A percentile compares a stretch with the other conserved stretches of the same genome.
Conservation (phyloP, 139 green algal genomes). For the Zygnema circumcarinatum region DNA sequence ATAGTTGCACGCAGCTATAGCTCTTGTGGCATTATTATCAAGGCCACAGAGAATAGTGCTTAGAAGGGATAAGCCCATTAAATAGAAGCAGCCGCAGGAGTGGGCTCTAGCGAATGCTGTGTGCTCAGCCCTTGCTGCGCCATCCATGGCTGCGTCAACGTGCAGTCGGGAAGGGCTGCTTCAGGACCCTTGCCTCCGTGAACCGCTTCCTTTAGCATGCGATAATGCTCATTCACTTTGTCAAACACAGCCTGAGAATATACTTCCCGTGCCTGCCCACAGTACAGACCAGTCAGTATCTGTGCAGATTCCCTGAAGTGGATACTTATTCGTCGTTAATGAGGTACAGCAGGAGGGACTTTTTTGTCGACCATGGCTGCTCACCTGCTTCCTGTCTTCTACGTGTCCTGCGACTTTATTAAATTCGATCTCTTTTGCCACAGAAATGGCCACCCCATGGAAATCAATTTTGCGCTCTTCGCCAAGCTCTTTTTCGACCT, state of each 20-base stretch:
- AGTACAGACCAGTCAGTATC: background rate
- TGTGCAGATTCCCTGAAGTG: slow-evolving; percentile 5
- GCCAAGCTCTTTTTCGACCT: slow-evolving; percentile 80
- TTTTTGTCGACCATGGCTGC: too few relatives aligned
- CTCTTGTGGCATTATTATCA: too few relatives aligned
- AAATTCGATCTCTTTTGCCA: slow-evolving; percentile 53
- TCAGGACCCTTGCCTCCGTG: slow-evolving; percentile 23
- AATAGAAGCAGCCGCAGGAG: background rate
- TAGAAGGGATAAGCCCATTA: too few relatives aligned
- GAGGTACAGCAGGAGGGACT: too few relatives aligned
- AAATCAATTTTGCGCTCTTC: slow-evolving; percentile 81
- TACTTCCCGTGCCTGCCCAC: slow-evolving; percentile 15
- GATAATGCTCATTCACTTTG: slow-evolving; percentile 28
- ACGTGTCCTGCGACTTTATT: background rate
- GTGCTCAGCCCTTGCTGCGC: background rate
- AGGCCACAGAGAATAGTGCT: too few relatives aligned
- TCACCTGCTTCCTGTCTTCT: slow-evolving; percentile 30
- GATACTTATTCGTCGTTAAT: background rate
- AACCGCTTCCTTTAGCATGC: slow-evolving; percentile 16
- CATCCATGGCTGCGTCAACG: slow-evolving; percentile 8
- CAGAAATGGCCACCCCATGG: slow-evolving; percentile 53
- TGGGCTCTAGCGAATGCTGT: background rate
- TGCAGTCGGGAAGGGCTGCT: background rate
- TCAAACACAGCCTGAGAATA: slow-evolving; percentile 34
- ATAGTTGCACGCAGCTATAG: too few relatives aligned